Percentiles rank a stretch among this genome's conserved stretches.
Evolutionary conservation across 1,284 basidiomycete genomes (phyloP).

Genomic region (Cronartium ribicola): DNA sequence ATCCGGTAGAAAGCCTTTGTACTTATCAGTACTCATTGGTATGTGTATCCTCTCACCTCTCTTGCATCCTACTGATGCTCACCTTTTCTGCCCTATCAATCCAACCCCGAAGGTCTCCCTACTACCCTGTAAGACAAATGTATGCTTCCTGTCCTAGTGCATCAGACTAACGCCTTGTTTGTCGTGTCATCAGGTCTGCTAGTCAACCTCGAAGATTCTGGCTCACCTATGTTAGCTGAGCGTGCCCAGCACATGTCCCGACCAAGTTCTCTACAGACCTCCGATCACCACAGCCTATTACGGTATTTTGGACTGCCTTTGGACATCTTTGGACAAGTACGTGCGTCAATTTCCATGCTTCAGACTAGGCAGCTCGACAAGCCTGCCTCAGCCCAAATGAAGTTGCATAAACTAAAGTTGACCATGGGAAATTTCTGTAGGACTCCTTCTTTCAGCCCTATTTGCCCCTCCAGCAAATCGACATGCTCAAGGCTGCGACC

Average conservation of each 20-base stretch:
- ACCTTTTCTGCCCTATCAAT: conserved; percentile 50
- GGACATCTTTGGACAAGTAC: conserved; percentile 57
- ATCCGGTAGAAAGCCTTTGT: conserved; percentile 92
- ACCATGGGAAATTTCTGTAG: conserved; percentile 51
- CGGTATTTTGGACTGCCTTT: conserved; percentile 85
- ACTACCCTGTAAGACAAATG: conserved; percentile 62
- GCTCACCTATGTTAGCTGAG: conserved; percentile 75
- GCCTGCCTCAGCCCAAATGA: neutral
- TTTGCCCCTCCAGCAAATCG: conserved; percentile 89
- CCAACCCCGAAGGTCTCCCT: conserved; percentile 58
- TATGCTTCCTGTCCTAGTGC: neutral
- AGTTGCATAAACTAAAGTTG: too few relatives aligned
- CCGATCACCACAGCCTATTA: conserved; percentile 84
- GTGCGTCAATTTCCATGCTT: conserved; percentile 18
- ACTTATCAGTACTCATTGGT: conserved; percentile 92
- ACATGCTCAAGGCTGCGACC: conserved; percentile 73
- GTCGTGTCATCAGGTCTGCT: conserved; percentile 61
- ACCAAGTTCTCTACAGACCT: conserved; percentile 77
- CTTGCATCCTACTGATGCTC: neutral
- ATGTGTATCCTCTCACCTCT: neutral
- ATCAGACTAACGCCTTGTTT: neutral
- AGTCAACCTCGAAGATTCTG: conserved; percentile 82
- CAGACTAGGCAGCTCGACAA: neutral
- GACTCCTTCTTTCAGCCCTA: conserved; percentile 98
- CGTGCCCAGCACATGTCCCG: conserved; percentile 62